phyloP scores from a whole-genome alignment of 345 rosid species.

The Murraya paniculata region DNA sequence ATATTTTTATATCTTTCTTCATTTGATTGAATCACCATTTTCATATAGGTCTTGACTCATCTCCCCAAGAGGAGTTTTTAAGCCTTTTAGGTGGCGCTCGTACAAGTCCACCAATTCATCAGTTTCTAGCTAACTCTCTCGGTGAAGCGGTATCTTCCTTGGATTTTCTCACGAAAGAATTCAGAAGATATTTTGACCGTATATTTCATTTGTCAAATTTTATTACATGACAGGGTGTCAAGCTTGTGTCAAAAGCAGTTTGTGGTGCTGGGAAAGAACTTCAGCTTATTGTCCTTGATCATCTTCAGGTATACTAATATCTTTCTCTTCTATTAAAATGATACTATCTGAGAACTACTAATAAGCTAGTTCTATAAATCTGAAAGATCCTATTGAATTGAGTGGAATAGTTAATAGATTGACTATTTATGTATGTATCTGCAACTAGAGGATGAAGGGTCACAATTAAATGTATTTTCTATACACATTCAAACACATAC shows the following conservation, averaged over 20 bases:
- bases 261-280: conserved; percentile 94
- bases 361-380: not conserved
- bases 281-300: conserved; percentile 74
- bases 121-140: conserved; percentile 80
- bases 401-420: conserved; percentile 2
- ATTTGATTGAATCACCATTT: conserved; percentile 17
- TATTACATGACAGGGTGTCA: conserved; percentile 60
- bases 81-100: conserved; percentile 90
- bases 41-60: conserved; percentile 69
- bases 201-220: conserved; percentile 15
- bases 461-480: not conserved
- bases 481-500: not conserved
- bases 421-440: not conserved
- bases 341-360: conserved; percentile 5
- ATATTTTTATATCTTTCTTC: conserved; percentile 13
- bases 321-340: conserved; percentile 13
- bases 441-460: not conserved
- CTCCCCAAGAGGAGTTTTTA: conserved; percentile 91
- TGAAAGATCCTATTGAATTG: conserved; percentile 3
- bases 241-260: conserved; percentile 78
- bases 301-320: conserved; percentile 67
- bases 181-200: conserved; percentile 5
- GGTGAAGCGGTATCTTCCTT: conserved; percentile 68
- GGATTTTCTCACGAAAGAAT: conserved; percentile 10
- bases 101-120: conserved; percentile 87